Conservation (phyloP, 495 filamentous ascomycete genomes). For the Penicillium paxilli region DNA sequence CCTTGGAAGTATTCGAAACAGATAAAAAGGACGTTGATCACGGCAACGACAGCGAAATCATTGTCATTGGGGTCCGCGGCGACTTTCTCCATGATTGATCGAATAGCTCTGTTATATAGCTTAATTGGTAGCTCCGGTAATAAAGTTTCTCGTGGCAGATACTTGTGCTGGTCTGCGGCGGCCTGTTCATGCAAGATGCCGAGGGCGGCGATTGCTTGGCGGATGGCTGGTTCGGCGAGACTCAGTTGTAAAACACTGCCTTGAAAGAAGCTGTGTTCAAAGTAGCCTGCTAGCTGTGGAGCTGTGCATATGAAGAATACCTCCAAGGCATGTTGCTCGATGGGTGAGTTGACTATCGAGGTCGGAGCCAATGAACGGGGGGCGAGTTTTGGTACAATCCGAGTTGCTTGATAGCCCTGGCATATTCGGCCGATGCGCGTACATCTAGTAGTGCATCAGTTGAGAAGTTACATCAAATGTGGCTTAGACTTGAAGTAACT, state of each 20-base stretch:
- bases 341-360: slow-evolving; percentile 2
- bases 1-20: slow-evolving; percentile 22
- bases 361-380: slow-evolving; percentile 3
- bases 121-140: slow-evolving; percentile 4
- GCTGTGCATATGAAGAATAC: slow-evolving; percentile 30
- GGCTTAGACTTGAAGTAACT: too few species aligned
- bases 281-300: slow-evolving; percentile 60
- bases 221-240: slow-evolving; percentile 58
- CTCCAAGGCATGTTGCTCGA: slow-evolving; percentile 16
- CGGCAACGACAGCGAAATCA: slow-evolving; percentile 9
- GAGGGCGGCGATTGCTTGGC: slow-evolving; percentile 63
- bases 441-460: slow-evolving; percentile 20
- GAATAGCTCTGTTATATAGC: slow-evolving; percentile 20
- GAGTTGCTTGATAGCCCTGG: slow-evolving; percentile 23
- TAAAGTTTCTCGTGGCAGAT: background rate
- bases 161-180: background rate
- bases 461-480: too few species aligned
- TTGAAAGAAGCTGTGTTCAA: slow-evolving; percentile 60
- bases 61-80: background rate
- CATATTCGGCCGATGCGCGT: slow-evolving; percentile 36
- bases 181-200: slow-evolving; percentile 57
- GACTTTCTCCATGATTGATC: slow-evolving; percentile 14
- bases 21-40: slow-evolving; percentile 19
- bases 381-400: background rate
- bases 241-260: slow-evolving; percentile 54